Conservation (phyloP, 495 filamentous ascomycete species). For the Lasiosphaeria hispida region DNA sequence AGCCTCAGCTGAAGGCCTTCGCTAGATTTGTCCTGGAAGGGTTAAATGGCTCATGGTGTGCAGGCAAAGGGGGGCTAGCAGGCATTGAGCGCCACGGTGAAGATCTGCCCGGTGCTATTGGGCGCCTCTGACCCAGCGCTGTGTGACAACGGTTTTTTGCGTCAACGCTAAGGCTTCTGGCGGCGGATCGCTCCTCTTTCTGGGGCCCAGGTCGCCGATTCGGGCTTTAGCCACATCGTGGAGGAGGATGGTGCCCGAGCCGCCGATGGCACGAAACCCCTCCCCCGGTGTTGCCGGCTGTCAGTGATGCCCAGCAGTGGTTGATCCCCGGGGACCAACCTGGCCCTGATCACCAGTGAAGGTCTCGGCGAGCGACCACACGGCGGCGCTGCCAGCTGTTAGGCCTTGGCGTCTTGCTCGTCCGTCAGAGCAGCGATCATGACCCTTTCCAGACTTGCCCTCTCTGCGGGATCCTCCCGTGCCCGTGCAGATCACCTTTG, state of each 20-base stretch:
- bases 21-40: conserved; percentile 33
- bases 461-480: conserved; percentile 13
- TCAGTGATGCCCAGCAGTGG: neutral
- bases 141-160: conserved; percentile 43
- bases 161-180: conserved; percentile 31
- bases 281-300: conserved; percentile 8
- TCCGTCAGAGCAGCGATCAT: too few relatives aligned
- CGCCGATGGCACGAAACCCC: conserved; percentile 15
- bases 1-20: conserved; percentile 34
- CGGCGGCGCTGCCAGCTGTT: conserved; percentile 8
- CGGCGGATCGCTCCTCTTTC: conserved; percentile 31
- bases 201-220: conserved; percentile 36
- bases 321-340: neutral
- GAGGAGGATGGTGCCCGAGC: conserved; percentile 32
- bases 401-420: neutral
- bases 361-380: neutral
- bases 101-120: conserved; percentile 27
- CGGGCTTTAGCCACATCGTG: conserved; percentile 39
- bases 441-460: neutral
- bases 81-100: conserved; percentile 27
- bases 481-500: conserved; percentile 12
- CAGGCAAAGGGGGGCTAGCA: conserved; percentile 1
- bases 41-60: conserved; percentile 20
- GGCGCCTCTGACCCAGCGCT: conserved; percentile 29
- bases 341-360: neutral